A percentile compares a stretch with the other conserved stretches of the same genome.
These are phyloP conservation scores for Asterophora parasitica DNA, from an alignment of 768 basidiomycete species.

Conservation along the genomic window DNA sequence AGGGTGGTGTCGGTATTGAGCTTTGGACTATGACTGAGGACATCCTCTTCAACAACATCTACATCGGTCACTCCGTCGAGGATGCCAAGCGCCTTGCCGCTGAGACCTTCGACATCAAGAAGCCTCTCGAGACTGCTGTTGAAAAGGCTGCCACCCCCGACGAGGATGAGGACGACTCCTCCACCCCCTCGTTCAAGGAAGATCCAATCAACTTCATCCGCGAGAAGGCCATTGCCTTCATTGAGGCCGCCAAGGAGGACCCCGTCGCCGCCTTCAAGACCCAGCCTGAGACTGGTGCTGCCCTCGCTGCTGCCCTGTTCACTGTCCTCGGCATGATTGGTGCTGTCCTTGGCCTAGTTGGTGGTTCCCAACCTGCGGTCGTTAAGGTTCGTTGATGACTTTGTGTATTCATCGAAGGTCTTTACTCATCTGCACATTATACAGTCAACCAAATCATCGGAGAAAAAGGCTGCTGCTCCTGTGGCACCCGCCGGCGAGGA, in stretches of 20 bases:
- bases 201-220: slow-evolving; percentile 82
- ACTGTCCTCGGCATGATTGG: slow-evolving; percentile 85
- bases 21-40: slow-evolving; percentile 99
- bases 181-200: slow-evolving; percentile 50
- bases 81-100: slow-evolving; percentile 80
- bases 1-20: slow-evolving; percentile 96
- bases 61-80: slow-evolving; percentile 82
- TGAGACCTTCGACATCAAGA: slow-evolving; percentile 92
- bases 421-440: slow-evolving; percentile 40
- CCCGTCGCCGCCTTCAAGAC: slow-evolving; percentile 81
- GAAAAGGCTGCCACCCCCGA: slow-evolving; percentile 49
- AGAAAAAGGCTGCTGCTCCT: slow-evolving; percentile 59
- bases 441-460: slow-evolving; percentile 72
- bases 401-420: background rate
- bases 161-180: slow-evolving; percentile 41
- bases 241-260: slow-evolving; percentile 70
- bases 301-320: slow-evolving; percentile 66
- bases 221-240: slow-evolving; percentile 71
- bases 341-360: slow-evolving; percentile 73
- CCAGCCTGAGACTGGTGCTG: slow-evolving; percentile 83
- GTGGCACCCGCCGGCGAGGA: slow-evolving; percentile 70
- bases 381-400: slow-evolving; percentile 47
- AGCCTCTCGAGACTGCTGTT: slow-evolving; percentile 65
- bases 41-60: slow-evolving; percentile 92
- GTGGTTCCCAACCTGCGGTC: slow-evolving; percentile 64